phyloP scores from a whole-genome alignment of 179 eudicot species.

The Dionaea muscipula region DNA sequence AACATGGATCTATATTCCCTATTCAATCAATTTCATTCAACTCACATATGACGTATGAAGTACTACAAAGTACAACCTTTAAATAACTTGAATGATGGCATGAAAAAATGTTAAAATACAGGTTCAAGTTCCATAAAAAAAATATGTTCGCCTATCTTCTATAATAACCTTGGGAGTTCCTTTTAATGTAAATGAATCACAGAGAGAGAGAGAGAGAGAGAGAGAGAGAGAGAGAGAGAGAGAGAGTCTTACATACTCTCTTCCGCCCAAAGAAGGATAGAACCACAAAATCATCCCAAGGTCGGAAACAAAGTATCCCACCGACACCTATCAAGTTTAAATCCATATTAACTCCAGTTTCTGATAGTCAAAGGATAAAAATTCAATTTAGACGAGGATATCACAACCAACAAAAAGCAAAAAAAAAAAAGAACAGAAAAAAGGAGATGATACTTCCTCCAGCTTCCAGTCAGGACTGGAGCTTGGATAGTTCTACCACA shows the following conservation, averaged over 20 bases:
- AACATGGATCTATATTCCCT: too few species aligned
- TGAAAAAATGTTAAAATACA: too few species aligned
- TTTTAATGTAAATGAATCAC: background rate
- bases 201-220: background rate
- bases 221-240: conserved; percentile 3
- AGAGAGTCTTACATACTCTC: conserved; percentile 80
- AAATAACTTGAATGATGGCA: too few species aligned
- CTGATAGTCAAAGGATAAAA: conserved; percentile 5
- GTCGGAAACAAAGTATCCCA: conserved; percentile 89
- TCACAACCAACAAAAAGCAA: background rate
- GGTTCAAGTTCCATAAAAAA: too few species aligned
- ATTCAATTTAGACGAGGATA: background rate
- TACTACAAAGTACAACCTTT: too few species aligned
- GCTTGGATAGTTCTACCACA: too few species aligned
- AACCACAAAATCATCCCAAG: conserved; percentile 89
- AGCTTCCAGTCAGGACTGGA: background rate
- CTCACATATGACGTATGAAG: too few species aligned
- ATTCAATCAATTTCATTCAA: too few species aligned
- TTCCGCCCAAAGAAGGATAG: conserved; percentile 88
- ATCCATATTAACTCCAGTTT: conserved; percentile 16
- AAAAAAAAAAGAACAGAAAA: background rate
- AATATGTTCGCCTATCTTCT: too few species aligned
- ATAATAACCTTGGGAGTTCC: too few species aligned
- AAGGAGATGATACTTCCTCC: background rate
- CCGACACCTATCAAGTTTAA: conserved; percentile 68